Evolutionary conservation across 73 alveolate species (phyloP).

Genomic region (Tetrahymena malaccensis): DNA sequence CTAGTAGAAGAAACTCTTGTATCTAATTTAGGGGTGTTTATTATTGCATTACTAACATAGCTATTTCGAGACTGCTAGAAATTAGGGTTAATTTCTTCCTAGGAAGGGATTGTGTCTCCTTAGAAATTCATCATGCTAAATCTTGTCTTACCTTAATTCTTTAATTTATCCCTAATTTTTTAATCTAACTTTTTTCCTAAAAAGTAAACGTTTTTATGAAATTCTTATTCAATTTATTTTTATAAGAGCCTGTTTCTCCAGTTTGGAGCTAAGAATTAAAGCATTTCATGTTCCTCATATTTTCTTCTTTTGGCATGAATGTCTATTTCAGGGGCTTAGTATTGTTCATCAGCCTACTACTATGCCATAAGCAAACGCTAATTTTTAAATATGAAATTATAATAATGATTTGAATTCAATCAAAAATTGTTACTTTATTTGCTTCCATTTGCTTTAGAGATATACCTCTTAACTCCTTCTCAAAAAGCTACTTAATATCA

Average conservation of each 20-base stretch:
- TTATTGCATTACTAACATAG: background rate
- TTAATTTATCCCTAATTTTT: background rate
- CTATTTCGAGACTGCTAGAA: background rate
- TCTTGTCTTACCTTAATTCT: background rate
- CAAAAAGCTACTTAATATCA: constrained; percentile 12
- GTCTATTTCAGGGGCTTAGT: background rate
- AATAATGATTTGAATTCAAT: background rate
- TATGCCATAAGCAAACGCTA: background rate
- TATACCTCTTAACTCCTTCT: constrained; percentile 12
- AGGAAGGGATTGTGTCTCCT: background rate
- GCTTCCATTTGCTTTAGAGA: constrained; percentile 33
- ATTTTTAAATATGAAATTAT: background rate
- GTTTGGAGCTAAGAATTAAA: background rate
- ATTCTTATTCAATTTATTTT: background rate
- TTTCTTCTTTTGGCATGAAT: background rate
- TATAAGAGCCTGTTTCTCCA: background rate
- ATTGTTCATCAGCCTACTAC: background rate
- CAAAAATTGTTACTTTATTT: background rate
- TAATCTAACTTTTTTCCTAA: background rate
- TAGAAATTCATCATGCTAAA: background rate
- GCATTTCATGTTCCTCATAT: background rate
- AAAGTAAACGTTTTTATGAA: background rate
- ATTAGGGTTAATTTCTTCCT: background rate
- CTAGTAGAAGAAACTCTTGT: background rate
- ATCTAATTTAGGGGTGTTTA: background rate